Base-by-base conservation (phyloP, 2,329 filamentous ascomycete genomes). In the Diaporthe eres region DNA sequence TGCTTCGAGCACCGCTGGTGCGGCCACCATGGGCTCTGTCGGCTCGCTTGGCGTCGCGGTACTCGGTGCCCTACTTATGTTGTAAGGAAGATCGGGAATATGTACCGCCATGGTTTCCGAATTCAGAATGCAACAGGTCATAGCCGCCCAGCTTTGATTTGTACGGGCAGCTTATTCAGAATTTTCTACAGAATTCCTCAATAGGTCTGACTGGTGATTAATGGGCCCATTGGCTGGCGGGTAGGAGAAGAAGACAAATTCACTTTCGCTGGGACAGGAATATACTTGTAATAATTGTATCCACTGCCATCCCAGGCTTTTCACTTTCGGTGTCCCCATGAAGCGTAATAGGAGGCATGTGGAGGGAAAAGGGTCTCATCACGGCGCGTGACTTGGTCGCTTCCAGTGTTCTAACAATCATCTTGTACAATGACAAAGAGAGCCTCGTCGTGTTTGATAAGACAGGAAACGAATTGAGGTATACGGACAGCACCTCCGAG, bases 1-100 rank as follows among this genome's bases (percentile, higher is more conserved):
- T 19, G 34, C 71, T 47, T 55, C 71, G 34, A 73, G 71, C 47
- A 63, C 70, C 13, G 49, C 74, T 42, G 74, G 53, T 17, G 71
- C 67, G 10, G 71, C 71, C 12, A 57, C 55, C 10, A 39, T 68
- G 39, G 57, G 71, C 37, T 68, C 71, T 39, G 19, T 74, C 7
- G 71, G 74, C 10, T 61, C 71, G n/a, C 34, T 74, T 12, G 74
- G 70, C 17, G 42, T 76, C 42, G 58, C 60, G 31, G 28, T 74
- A 3, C 51, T 76, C 2, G 74, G 74, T 55, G 71, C 53, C 8
- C 42, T 74, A 10, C 13, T 39, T 13, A 44, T 76, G 5, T n/a
- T 75, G 31, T 75, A 51, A 25, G 7, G 25, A 7, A 4, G 2
- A 12, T 2, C 2, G 34, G 4, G 47, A 9, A 3, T 42, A 13